These are phyloP conservation scores for Dothiorella sarmentorum DNA, from an alignment of 2,329 filamentous ascomycete species.

Conservation along the genomic window DNA sequence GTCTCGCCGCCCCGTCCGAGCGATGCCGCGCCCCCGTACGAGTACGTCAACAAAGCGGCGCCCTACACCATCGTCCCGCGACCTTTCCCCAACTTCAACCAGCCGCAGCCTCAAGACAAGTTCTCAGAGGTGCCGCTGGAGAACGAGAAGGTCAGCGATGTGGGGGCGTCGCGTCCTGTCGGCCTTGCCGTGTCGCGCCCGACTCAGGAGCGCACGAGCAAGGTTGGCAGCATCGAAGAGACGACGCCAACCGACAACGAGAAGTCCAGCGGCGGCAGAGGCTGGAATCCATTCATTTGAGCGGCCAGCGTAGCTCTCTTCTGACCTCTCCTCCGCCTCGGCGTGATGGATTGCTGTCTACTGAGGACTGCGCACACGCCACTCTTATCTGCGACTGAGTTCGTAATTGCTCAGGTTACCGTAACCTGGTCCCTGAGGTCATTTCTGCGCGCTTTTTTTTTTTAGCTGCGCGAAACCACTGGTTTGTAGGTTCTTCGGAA, in stretches of 20 bases:
- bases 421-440: conserved; percentile 38
- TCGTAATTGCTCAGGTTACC: conserved; percentile 44
- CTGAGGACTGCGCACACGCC: conserved; percentile 22
- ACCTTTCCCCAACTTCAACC: conserved; percentile 42
- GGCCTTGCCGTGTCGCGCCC: conserved; percentile 42
- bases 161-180: conserved; percentile 39
- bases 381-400: conserved; percentile 31
- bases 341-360: conserved; percentile 35
- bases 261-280: conserved; percentile 25
- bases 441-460: conserved; percentile 12
- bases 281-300: conserved; percentile 37
- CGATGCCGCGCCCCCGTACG: conserved; percentile 40
- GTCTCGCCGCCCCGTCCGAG: conserved; percentile 11
- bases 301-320: conserved; percentile 36
- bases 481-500: conserved; percentile 39
- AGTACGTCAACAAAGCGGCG: conserved; percentile 45
- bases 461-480: conserved; percentile 29
- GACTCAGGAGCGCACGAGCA: conserved; percentile 43
- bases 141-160: conserved; percentile 43
- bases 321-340: conserved; percentile 44
- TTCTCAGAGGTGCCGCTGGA: conserved; percentile 19
- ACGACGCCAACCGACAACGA: conserved; percentile 39
- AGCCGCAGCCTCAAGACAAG: conserved; percentile 24
- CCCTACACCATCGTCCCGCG: conserved; percentile 45
- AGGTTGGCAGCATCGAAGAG: conserved; percentile 43